Conservation (phyloP, 2,329 filamentous ascomycete genomes). For the Ilyonectria sp. region DNA sequence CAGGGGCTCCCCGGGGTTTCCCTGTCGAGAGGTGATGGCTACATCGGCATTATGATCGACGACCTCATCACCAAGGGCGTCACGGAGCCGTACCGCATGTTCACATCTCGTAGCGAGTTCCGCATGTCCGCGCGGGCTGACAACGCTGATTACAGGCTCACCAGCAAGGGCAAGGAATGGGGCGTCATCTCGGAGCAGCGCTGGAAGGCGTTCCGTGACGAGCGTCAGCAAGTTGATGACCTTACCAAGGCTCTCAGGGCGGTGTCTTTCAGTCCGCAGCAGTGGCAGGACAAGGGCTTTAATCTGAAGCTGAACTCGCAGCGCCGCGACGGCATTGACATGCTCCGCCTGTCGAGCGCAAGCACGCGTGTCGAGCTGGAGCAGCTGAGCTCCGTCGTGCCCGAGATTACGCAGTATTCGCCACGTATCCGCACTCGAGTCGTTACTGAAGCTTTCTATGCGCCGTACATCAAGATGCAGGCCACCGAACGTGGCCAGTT, state of each 20-base stretch:
- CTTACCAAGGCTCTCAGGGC: conserved; percentile 74
- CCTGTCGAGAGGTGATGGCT: conserved; percentile 87
- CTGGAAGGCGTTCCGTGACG: conserved; percentile 79
- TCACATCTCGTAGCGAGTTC: conserved; percentile 95
- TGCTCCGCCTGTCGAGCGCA: conserved; percentile 78
- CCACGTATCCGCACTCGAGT: conserved; percentile 77
- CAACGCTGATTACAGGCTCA: conserved; percentile 92
- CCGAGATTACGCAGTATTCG: conserved; percentile 68
- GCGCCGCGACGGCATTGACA: conserved; percentile 81
- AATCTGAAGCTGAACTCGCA: conserved; percentile 75
- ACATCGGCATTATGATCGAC: conserved; percentile 99
- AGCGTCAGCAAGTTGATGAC: conserved; percentile 76
- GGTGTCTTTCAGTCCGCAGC: conserved; percentile 70
- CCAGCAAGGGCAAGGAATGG: conserved; percentile 80
- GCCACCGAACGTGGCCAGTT: conserved; percentile 76
- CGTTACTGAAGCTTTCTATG: conserved; percentile 86
- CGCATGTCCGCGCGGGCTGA: conserved; percentile 93
- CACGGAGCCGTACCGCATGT: conserved; percentile 98
- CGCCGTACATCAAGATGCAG: conserved; percentile 87
- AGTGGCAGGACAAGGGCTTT: conserved; percentile 82
- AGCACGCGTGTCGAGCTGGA: conserved; percentile 61
- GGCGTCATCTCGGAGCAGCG: conserved; percentile 85
- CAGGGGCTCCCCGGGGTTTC: conserved; percentile 75
- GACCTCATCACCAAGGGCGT: conserved; percentile 98
- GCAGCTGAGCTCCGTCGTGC: conserved; percentile 71